These are phyloP conservation scores for Saccharomyces eubayanus DNA, from an alignment of 805 yeast species.

Conservation along the genomic window DNA sequence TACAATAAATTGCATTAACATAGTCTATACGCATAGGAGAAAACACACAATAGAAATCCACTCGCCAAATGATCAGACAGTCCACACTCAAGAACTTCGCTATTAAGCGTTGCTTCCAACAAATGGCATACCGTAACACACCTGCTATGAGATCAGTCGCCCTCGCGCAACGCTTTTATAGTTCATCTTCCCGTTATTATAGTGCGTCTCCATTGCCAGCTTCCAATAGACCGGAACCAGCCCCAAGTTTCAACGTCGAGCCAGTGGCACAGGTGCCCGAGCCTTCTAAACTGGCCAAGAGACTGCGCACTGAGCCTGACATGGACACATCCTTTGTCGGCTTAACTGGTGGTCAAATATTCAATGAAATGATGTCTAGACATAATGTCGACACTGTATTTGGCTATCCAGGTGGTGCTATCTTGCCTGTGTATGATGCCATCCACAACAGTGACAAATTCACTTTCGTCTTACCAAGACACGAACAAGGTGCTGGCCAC, in stretches of 20 bases:
- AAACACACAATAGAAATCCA: background rate
- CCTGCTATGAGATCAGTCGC: background rate
- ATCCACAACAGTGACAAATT: constrained; percentile 85
- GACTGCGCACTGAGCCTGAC: constrained; percentile 3
- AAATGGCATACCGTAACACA: constrained; percentile 2
- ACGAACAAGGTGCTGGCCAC: constrained; percentile 99
- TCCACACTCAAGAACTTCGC: constrained; percentile 13
- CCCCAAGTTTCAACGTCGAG: constrained; percentile 30
- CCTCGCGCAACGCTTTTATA: constrained; percentile 5
- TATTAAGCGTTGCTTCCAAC: constrained; percentile 11
- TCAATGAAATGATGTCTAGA: constrained; percentile 97
- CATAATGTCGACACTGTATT: constrained; percentile 92
- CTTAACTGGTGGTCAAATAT: constrained; percentile 95
- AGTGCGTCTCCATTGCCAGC: constrained; percentile 7
- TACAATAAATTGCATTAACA: background rate
- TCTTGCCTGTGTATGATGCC: constrained; percentile 95
- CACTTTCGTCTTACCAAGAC: constrained; percentile 86
- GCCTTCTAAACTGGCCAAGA: constrained; percentile 7
- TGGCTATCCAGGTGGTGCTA: constrained; percentile 99
- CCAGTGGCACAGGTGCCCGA: constrained; percentile 8
- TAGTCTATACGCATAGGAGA: background rate
- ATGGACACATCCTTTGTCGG: constrained; percentile 90
- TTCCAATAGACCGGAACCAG: constrained; percentile 29
- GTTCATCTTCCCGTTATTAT: constrained; percentile 7
- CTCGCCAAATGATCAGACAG: constrained; percentile 17